phyloP scores from a whole-genome alignment of 495 filamentous ascomycete genomes.

The Xeromyces bisporus region DNA sequence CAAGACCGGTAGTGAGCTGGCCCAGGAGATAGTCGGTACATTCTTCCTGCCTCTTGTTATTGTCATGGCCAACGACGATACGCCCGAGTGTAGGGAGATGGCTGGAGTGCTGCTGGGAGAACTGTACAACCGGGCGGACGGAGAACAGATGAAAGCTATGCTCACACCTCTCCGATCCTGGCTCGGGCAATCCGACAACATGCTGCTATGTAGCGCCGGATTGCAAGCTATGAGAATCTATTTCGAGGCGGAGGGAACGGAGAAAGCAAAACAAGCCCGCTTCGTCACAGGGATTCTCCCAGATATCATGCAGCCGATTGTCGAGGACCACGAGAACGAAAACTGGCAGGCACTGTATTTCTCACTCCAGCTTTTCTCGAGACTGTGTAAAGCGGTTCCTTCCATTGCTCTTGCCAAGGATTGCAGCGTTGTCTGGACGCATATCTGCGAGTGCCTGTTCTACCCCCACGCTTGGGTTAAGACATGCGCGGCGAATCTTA shows the following conservation, averaged over 20 bases:
- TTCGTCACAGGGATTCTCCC: constrained; percentile 28
- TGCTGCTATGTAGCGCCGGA: constrained; percentile 49
- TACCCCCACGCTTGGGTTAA: constrained; percentile 65
- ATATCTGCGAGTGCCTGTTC: constrained; percentile 46
- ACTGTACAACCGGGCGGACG: constrained; percentile 62
- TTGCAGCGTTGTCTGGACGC: constrained; percentile 44
- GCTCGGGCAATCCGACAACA: constrained; percentile 54
- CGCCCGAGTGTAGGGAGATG: constrained; percentile 68
- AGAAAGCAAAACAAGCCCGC: constrained; percentile 43
- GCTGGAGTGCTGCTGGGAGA: constrained; percentile 63
- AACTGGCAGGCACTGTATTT: constrained; percentile 73
- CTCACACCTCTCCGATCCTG: constrained; percentile 54
- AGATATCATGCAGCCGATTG: constrained; percentile 30
- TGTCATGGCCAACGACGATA: constrained; percentile 74
- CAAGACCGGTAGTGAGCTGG: constrained; percentile 62
- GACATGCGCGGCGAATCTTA: constrained; percentile 53
- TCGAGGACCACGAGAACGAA: constrained; percentile 29
- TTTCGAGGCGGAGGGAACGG: constrained; percentile 49
- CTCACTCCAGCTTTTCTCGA: constrained; percentile 48
- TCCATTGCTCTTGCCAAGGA: constrained; percentile 38
- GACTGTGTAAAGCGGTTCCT: constrained; percentile 50
- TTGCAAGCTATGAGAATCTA: constrained; percentile 70
- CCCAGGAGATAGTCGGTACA: constrained; percentile 62
- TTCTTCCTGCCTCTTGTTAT: constrained; percentile 80
- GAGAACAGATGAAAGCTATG: constrained; percentile 51